Evolutionary conservation across 768 basidiomycete species (phyloP), one percentile per base, ranked within the genome.

Genomic region (Tremella yokohamensis): DNA sequence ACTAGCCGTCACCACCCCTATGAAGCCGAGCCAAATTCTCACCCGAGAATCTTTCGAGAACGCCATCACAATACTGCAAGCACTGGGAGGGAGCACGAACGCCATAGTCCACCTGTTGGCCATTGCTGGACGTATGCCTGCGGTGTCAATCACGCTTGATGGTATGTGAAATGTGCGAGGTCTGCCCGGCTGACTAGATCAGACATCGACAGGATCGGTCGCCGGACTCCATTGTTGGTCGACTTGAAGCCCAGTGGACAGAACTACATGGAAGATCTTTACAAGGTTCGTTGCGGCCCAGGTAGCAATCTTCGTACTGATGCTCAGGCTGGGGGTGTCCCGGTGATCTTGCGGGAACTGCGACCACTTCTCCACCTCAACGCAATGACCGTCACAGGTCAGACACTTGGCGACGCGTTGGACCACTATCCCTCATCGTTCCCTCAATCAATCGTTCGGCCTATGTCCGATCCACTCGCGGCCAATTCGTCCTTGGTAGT

Each of bases 241-340:
- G 88, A 98, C 77, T 83, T 98, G 65, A 94, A 93, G 74, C 93
- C 93, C 0, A 90, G 88, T 61, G 93, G 93, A 38, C 90, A 89
- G 78, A 96, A 96, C 81, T 89, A 96, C 68, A 94, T 97, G 90
- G 91, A 92, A 77, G 88, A 96, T 69, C 84, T 98, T 3, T 85
- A 88, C 82, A 90, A 88, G 78, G 84, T 96, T 54, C 91, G 93
- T 54, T 92, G 91, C 78, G 58, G 87, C 80, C 9, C 4, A 8
- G 42, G 22, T 22, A 4, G 22, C 4, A 8, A 16, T 18, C 8
- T 50, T n/a, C 3, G 19, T 3, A 22, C 16, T 50, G 52, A 50
- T 4, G n/a, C 29, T 13, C 11, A 57, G 39, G 48, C 49, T 24
- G 57, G 47, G 37, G 51, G 45, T 42, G 44, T 60, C 3, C 58